Base-by-base conservation (phyloP, 768 basidiomycete genomes). In the Fomitopsis serialis region DNA sequence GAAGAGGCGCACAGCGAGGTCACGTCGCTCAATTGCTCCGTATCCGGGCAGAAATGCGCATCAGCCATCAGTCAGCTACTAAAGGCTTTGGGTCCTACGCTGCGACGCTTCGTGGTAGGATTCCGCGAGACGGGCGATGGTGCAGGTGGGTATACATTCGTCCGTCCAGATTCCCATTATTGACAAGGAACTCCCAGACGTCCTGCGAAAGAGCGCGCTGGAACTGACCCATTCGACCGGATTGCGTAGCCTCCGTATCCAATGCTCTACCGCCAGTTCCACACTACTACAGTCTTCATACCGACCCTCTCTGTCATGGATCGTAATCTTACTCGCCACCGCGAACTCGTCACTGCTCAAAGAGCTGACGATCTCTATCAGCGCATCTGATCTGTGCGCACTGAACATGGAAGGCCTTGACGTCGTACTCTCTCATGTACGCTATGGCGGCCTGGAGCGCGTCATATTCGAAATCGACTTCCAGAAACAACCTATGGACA, bases 221-320 rank as follows among this genome's bases (percentile, higher is more conserved):
- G 50, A 42, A 19, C 25, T 63, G 15, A 23, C 52, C 11, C 45
- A 55, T 4, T 53, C 45, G 24, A 54, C 57, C 1, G 51, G 59
- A 0, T 50, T 63, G 21, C 53, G 49, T 12, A 48, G 43, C 13
- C 48, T 63, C 13, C 55, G 48, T 21, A 53, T 63, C 17, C 43
- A 42, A 17, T 63, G 62, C 47, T 37, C 58, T 6, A 35, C 45
- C 4, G 10, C 42, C 13, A 6, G 13, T 15, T 48, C 42, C 15
- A 57, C 56, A 2, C 50, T 62, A 13, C 57, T 54, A 36, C 29
- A 23, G 42, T 46, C 52, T 4, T 46, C 44, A 3, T 40, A 46
- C n/a, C 27, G 27, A n/a, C 55, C 56, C 11, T 63, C 62, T 1
- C 54, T 63, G n/a, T 63, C 62, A 17, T 63, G 62, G 62, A 55